These are phyloP conservation scores for Suhomyces guaymorum DNA, from an alignment of 1,139 yeast species.

Conservation along the genomic window DNA sequence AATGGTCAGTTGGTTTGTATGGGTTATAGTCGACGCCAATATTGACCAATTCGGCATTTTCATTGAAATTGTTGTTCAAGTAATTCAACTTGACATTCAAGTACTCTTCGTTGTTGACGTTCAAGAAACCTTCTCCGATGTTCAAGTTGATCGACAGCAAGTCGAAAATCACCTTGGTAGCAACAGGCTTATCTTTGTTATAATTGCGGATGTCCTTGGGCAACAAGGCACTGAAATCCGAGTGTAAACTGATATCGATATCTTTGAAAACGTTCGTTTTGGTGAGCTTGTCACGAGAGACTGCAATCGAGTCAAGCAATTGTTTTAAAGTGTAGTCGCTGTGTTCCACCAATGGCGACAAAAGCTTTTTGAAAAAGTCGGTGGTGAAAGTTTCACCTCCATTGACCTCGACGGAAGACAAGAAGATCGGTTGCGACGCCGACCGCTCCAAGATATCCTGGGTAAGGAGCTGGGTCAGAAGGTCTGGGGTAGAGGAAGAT, in stretches of 20 bases:
- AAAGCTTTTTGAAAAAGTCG: conserved; percentile 47
- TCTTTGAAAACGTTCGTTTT: conserved; percentile 49
- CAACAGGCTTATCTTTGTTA: conserved; percentile 38
- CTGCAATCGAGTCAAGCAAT: conserved; percentile 32
- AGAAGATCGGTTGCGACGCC: conserved; percentile 43
- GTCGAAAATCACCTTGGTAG: conserved; percentile 42
- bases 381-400: conserved; percentile 53
- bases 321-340: conserved; percentile 50
- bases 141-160: conserved; percentile 37
- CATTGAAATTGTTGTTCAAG: conserved; percentile 45
- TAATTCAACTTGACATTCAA: conserved; percentile 43
- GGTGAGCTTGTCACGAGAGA: conserved; percentile 29
- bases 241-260: conserved; percentile 34
- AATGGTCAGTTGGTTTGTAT: conserved; percentile 47
- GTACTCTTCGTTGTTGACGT: conserved; percentile 42
- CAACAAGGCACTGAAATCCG: conserved; percentile 32
- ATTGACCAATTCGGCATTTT: conserved; percentile 44
- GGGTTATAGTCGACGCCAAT: conserved; percentile 48
- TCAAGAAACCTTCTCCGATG: conserved; percentile 37
- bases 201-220: conserved; percentile 30
- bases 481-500: conserved; percentile 11
- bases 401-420: conserved; percentile 46
- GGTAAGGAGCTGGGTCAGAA: conserved; percentile 32
- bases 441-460: conserved; percentile 37
- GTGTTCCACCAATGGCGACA: conserved; percentile 44